phyloP scores from a whole-genome alignment of 805 yeast species.

The Saccharomycopsis malanga region DNA sequence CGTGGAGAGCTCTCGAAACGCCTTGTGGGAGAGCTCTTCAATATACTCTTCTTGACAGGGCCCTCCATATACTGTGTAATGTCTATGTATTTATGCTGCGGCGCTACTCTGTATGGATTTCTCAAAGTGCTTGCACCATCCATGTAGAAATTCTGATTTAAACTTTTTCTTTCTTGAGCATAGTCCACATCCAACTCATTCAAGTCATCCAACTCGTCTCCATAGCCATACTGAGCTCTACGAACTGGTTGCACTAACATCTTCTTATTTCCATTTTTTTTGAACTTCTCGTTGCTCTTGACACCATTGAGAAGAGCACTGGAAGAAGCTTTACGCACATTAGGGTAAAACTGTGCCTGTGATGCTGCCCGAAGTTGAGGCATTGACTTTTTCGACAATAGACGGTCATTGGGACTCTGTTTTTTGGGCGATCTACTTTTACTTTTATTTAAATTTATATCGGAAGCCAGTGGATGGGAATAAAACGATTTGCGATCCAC shows the following conservation, averaged over 20 bases:
- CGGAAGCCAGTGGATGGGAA: background rate
- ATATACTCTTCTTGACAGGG: background rate
- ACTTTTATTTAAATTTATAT: background rate
- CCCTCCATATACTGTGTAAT: constrained; percentile 15
- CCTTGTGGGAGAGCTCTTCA: background rate
- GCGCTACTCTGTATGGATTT: background rate
- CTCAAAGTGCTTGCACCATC: constrained; percentile 3
- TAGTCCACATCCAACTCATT: constrained; percentile 18
- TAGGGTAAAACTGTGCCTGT: background rate
- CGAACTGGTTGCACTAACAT: constrained; percentile 9
- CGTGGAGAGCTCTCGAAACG: background rate
- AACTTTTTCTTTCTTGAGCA: constrained; percentile 10
- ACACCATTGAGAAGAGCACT: background rate
- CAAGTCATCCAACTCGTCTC: constrained; percentile 17
- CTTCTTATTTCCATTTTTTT: constrained; percentile 6
- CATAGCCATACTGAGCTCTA: constrained; percentile 8
- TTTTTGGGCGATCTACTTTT: background rate
- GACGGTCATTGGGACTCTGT: background rate
- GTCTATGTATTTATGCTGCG: constrained; percentile 2
- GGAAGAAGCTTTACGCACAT: constrained; percentile 10
- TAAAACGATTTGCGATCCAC: background rate
- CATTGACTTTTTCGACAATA: constrained; percentile 13
- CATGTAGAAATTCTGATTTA: background rate
- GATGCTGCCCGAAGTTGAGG: constrained; percentile 9
- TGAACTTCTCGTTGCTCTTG: background rate